A percentile compares a stretch with the other conserved stretches of the same genome.
Conservation (phyloP, 2,329 filamentous ascomycete genomes). For the Geosmithia putterillii region DNA sequence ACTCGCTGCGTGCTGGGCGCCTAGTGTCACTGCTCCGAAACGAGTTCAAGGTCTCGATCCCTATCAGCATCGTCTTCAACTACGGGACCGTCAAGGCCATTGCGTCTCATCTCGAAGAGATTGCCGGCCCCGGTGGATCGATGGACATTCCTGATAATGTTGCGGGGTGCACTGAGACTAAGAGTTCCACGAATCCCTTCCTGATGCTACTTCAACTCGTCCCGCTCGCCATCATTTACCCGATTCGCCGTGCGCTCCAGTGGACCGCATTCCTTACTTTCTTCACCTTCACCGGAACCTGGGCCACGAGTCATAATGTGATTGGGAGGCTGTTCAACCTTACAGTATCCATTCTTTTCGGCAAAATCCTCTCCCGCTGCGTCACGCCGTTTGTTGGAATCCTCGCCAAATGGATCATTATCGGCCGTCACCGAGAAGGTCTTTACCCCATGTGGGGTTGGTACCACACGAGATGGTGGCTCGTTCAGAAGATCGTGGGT, state of each 20-base stretch:
- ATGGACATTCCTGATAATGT: conserved; percentile 6
- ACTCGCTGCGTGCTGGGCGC: conserved; percentile 39
- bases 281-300: conserved; percentile 25
- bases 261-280: conserved; percentile 40
- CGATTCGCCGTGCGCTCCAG: conserved; percentile 34
- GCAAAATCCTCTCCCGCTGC: conserved; percentile 20
- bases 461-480: conserved; percentile 48
- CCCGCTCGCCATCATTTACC: conserved; percentile 35
- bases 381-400: conserved; percentile 35
- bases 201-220: conserved; percentile 37
- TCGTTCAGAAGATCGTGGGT: conserved; percentile 38
- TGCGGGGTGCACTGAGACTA: conserved; percentile 23
- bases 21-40: conserved; percentile 37
- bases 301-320: conserved; percentile 24
- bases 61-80: conserved; percentile 38
- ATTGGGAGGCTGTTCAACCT: conserved; percentile 35
- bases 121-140: background rate
- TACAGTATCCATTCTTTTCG: conserved; percentile 27
- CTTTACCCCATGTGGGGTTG: conserved; percentile 47
- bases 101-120: conserved; percentile 20
- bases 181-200: conserved; percentile 35
- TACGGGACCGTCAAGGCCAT: conserved; percentile 30
- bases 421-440: conserved; percentile 38
- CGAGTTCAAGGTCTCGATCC: conserved; percentile 33
- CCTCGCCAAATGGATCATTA: conserved; percentile 38